Percentiles rank a stretch among this genome's conserved stretches.
Evolutionary conservation across 2,329 filamentous ascomycete species (phyloP).

Genomic region (Rhinocladiella mackenziei): DNA sequence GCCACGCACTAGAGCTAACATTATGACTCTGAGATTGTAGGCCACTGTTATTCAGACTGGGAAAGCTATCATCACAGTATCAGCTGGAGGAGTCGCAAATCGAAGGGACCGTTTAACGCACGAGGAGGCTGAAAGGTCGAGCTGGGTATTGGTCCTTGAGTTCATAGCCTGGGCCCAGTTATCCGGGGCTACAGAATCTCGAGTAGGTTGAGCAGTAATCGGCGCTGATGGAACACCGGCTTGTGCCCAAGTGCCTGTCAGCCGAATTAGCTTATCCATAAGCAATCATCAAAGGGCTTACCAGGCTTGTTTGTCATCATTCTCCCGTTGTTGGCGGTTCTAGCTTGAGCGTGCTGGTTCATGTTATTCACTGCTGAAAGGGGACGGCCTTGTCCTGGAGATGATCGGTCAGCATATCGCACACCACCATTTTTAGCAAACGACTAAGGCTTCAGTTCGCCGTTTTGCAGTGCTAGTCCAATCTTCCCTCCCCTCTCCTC

Average conservation of each 20-base stretch:
- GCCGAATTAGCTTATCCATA: constrained; percentile 1
- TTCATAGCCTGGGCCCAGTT: constrained; percentile 30
- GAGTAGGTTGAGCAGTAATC: constrained; percentile 13
- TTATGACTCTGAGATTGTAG: constrained; percentile 23
- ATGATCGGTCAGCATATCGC: too few relatives aligned
- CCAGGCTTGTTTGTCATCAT: constrained; percentile 25
- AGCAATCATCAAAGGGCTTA: constrained; percentile 7
- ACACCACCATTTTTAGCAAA: too few relatives aligned
- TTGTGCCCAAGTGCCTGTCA: constrained; percentile 26
- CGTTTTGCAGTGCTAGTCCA: too few relatives aligned
- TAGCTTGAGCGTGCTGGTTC: constrained; percentile 22
- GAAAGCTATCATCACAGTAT: constrained; percentile 18
- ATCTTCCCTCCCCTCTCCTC: too few relatives aligned
- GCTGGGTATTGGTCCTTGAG: constrained; percentile 21
- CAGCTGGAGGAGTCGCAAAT: background rate
- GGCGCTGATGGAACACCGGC: constrained; percentile 14
- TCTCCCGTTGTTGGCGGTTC: constrained; percentile 22
- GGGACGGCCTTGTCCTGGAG: constrained; percentile 25
- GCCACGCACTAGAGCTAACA: constrained; percentile 27
- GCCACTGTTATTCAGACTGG: constrained; percentile 27
- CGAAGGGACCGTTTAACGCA: too few relatives aligned
- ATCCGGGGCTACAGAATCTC: constrained; percentile 23
- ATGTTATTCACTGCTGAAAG: constrained; percentile 24
- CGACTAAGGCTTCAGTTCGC: too few relatives aligned
- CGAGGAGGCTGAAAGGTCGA: constrained; percentile 30